Evolutionary conservation across 441 rosid species (phyloP), one percentile per base, ranked within the genome.

Genomic region (Omphalea diandra): DNA sequence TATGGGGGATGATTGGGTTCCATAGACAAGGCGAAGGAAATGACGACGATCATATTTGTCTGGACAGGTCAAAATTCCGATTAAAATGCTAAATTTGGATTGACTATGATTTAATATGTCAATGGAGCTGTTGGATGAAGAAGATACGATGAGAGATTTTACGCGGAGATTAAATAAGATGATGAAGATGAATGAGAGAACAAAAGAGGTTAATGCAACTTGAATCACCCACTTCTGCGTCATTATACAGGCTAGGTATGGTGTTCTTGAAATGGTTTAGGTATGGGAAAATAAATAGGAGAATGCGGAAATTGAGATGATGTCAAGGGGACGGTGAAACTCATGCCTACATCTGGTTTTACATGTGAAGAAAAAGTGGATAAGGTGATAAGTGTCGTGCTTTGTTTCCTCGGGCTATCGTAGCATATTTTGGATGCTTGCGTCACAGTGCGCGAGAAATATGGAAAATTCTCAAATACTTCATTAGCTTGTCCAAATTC

Each of bases 11-110:
- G 72, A 27, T 53, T 81, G 85, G 61, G 52, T 67, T 15, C 82
- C 76, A 1, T 83, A 80, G 7, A 80, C 63, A 29, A 85, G 81
- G 65, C 80, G 81, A 46, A 81, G 83, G 77, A 83, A 74, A 66
- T 79, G 80, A 70, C 80, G 86, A 47, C 77, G 81, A 15, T 81
- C 77, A 0, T 63, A 73, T 17, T 41, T 73, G 2, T 80, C 77
- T 0, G 84, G 73, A 3, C 35, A 73, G 5, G 79, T 83, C 60
- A 85, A 55, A 66, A 81, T 73, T n/a, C 87, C 82, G 6, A 83
- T 74, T 32, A 83, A 35, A 75, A 85, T 40, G 83, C 73, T 77
- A 35, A 80, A 80, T 33, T 18, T 70, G 67, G 72, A 3, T 40
- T 50, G 31, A 1, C 29, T 7, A 12, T 15, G 27, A 35, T 15